Conservation (phyloP, 2,329 filamentous ascomycete genomes). For the Ophiocordyceps camponoti-rufipedis region DNA sequence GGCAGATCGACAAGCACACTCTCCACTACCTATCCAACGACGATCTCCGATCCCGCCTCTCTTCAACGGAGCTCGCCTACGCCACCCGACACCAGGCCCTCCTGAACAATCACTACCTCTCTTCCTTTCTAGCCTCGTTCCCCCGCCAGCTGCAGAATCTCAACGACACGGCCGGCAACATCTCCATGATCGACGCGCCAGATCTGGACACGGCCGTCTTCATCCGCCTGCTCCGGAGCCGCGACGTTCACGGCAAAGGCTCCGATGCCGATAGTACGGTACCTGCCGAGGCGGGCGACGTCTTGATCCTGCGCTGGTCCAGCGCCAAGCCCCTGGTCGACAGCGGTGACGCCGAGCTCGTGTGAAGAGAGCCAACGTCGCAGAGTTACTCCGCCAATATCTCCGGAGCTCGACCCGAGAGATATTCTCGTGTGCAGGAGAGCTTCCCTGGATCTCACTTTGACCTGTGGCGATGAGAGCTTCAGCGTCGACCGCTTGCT, state of each 20-base stretch:
- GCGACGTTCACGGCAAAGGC: slow-evolving; percentile 38
- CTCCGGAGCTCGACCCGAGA: too few relatives aligned
- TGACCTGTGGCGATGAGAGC: too few relatives aligned
- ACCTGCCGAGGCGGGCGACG: slow-evolving; percentile 40
- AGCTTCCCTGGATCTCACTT: too few relatives aligned
- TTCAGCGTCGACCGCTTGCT: too few relatives aligned
- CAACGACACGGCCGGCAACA: slow-evolving; percentile 77
- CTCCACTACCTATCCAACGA: slow-evolving; percentile 51
- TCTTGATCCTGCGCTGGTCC: slow-evolving; percentile 54
- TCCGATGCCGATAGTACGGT: slow-evolving; percentile 44
- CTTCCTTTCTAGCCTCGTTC: slow-evolving; percentile 71
- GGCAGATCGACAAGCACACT: slow-evolving; percentile 57
- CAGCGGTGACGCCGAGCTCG: slow-evolving; percentile 36
- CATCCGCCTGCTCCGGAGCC: slow-evolving; percentile 49
- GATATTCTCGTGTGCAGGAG: too few relatives aligned
- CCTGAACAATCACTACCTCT: slow-evolving; percentile 66
- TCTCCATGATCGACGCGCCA: slow-evolving; percentile 81
- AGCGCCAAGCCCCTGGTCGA: slow-evolving; percentile 48
- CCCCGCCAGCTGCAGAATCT: slow-evolving; percentile 63
- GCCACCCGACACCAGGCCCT: slow-evolving; percentile 71
- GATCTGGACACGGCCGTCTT: slow-evolving; percentile 77
- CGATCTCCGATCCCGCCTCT: slow-evolving; percentile 43
- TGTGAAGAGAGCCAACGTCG: slow-evolving; percentile 18
- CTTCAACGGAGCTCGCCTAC: slow-evolving; percentile 61
- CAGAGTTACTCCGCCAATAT: too few relatives aligned